phyloP scores from a whole-genome alignment of 352 stramenopile species.

The Phytopythium oedochilum region DNA sequence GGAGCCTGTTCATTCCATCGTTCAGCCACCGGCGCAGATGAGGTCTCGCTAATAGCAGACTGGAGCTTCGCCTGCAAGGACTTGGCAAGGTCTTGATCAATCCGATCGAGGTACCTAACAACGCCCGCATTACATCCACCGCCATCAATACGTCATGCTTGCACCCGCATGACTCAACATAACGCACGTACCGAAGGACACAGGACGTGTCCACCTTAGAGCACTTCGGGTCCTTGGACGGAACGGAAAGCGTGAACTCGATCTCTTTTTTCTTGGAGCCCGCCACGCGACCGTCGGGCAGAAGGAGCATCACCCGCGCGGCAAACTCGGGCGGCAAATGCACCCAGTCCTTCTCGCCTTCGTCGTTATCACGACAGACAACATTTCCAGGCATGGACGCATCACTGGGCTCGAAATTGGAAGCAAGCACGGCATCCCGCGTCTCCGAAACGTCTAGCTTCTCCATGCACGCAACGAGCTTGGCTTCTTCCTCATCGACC shows the following conservation, averaged over 20 bases:
- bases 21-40: not conserved
- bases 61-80: conserved; percentile 22
- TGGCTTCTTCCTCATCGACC: conserved; percentile 5
- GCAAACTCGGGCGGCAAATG: conserved; percentile 65
- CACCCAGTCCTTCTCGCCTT: conserved; percentile 57
- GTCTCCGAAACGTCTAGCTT: not conserved
- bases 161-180: not conserved
- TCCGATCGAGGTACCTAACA: conserved; percentile 46
- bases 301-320: conserved; percentile 59
- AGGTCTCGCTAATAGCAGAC: not conserved
- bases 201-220: conserved; percentile 50
- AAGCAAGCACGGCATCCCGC: not conserved
- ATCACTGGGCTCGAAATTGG: not conserved
- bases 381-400: conserved; percentile 5
- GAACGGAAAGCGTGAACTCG: conserved; percentile 58
- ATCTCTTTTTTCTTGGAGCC: conserved; percentile 53
- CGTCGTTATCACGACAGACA: not conserved
- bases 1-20: not conserved
- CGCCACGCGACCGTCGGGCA: conserved; percentile 50
- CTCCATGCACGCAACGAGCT: not conserved
- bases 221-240: not conserved
- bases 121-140: not conserved
- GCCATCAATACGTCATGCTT: not conserved
- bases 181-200: conserved; percentile 24
- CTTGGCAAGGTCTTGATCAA: conserved; percentile 24